Conservation (phyloP, 352 stramenopile species). For the Thraustochytrium sp. region DNA sequence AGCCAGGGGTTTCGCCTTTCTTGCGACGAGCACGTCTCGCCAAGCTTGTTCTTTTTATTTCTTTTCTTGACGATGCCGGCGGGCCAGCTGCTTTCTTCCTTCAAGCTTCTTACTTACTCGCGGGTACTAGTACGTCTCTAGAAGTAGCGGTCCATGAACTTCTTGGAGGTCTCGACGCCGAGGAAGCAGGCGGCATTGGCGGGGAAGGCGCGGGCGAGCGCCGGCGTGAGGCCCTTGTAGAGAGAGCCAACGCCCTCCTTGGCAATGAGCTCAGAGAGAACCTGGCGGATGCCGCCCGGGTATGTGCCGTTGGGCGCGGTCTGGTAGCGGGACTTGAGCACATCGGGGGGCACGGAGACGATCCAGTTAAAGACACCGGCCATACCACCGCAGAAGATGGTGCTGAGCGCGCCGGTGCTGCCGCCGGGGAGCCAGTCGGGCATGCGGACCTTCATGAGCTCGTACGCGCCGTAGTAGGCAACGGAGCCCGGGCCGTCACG, state of each 20-base stretch:
- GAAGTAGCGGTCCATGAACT: constrained; percentile 42
- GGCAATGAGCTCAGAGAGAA: constrained; percentile 78
- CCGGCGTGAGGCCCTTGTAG: constrained; percentile 86
- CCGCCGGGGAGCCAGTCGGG: constrained; percentile 65
- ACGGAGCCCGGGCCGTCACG: constrained; percentile 87
- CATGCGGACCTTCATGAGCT: constrained; percentile 76
- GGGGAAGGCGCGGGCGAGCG: constrained; percentile 87
- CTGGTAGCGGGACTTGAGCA: constrained; percentile 93
- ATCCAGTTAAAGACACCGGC: constrained; percentile 86
- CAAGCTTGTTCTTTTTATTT: no score
- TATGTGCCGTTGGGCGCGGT: constrained; percentile 89
- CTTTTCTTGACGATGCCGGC: background rate
- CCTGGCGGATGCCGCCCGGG: constrained; percentile 71
- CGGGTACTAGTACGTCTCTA: background rate
- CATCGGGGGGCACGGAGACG: constrained; percentile 87
- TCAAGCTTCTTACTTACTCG: background rate
- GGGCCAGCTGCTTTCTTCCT: background rate
- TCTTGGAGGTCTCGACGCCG: constrained; percentile 59
- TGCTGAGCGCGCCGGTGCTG: constrained; percentile 72
- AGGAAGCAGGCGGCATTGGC: constrained; percentile 90
- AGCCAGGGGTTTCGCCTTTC: no score
- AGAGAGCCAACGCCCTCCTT: constrained; percentile 83
- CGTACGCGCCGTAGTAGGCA: constrained; percentile 90
- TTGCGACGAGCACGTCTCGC: no score
- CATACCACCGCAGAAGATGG: constrained; percentile 86